Evolutionary conservation across 2,329 filamentous ascomycete species (phyloP), one percentile per base, ranked within the genome.

Genomic region (Magnaporthiopsis rhizophila): DNA sequence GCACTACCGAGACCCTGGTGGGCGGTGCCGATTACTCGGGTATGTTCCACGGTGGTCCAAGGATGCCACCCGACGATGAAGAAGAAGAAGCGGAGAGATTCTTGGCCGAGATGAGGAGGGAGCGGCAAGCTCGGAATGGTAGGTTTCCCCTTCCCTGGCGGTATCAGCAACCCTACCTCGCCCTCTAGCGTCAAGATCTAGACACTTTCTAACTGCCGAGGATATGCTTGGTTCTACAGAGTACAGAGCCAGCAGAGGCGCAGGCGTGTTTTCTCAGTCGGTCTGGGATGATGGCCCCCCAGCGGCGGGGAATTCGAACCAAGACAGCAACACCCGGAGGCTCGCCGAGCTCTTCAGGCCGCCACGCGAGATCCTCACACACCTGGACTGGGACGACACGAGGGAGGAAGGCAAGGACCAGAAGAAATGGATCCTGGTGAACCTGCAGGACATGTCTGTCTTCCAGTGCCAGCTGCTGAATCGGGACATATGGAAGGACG

Each of bases 381-480:
- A 86, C 45, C 76, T 91, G 38, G 79, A 86, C n/a, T 97, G 91
- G 88, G 91, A 97, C 68, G 84, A 89, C 65, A 95, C 92, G 18
- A 86, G 95, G 64, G 86, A 93, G 21, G 83, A 92, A 70, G 95
- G 94, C 66, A 96, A 95, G 74, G 90, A 92, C 59, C 83, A 88
- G 34, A 88, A 92, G 80, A 97, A 96, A 75, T 99, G 95, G 95
- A 85, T 99, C 61, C 77, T 99, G 69, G 92, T 97, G 67, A 98
- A 99, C 74, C 87, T 99, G 21, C 95, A 99, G 76, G 93, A 99
- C 73, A 86, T 91, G 68, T 90, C 90, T 50, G 88, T 97, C 71
- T 99, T 99, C 75, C 90, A 95, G 75, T 99, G 95, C 75, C 95
- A 99, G 74, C 85, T 91, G 3, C 80, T 99, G 24, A 99, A 99